Conservation (phyloP, 768 basidiomycete species). For the Lenzites betulinus region DNA sequence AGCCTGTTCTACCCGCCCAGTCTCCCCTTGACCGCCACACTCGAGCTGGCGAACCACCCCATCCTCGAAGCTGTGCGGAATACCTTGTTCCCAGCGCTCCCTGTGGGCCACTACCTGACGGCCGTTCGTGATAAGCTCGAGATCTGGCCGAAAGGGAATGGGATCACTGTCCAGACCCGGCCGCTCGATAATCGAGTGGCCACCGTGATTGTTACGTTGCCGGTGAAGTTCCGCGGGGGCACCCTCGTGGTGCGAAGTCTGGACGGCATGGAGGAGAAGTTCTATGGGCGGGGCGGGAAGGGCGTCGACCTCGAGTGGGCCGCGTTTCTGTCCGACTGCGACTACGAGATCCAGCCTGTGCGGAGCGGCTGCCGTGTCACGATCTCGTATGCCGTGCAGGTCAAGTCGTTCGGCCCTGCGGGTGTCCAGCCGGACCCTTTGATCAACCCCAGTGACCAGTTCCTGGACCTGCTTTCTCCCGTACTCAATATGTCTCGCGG, state of each 20-base stretch:
- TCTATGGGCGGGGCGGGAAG: slow-evolving; percentile 61
- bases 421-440: slow-evolving; percentile 57
- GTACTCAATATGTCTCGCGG: slow-evolving; percentile 74
- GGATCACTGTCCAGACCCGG: slow-evolving; percentile 56
- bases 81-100: slow-evolving; percentile 70
- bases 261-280: slow-evolving; percentile 61
- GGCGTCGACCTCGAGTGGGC: slow-evolving; percentile 76
- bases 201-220: slow-evolving; percentile 72
- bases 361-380: slow-evolving; percentile 69
- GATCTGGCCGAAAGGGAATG: slow-evolving; percentile 60
- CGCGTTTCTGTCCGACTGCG: slow-evolving; percentile 73
- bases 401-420: slow-evolving; percentile 64
- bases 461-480: slow-evolving; percentile 71
- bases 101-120: slow-evolving; percentile 69
- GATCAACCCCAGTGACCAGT: slow-evolving; percentile 70
- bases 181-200: slow-evolving; percentile 70
- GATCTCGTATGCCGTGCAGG: slow-evolving; percentile 70
- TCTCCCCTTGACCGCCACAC: slow-evolving; percentile 71
- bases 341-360: slow-evolving; percentile 72
- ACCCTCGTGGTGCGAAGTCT: slow-evolving; percentile 56
- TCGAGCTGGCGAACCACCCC: slow-evolving; percentile 81
- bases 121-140: slow-evolving; percentile 71
- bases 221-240: slow-evolving; percentile 74
- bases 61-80: slow-evolving; percentile 76
- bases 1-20: slow-evolving; percentile 72